Conservation (phyloP, 1,284 basidiomycete species). For the Macrocystidia cucumis region DNA sequence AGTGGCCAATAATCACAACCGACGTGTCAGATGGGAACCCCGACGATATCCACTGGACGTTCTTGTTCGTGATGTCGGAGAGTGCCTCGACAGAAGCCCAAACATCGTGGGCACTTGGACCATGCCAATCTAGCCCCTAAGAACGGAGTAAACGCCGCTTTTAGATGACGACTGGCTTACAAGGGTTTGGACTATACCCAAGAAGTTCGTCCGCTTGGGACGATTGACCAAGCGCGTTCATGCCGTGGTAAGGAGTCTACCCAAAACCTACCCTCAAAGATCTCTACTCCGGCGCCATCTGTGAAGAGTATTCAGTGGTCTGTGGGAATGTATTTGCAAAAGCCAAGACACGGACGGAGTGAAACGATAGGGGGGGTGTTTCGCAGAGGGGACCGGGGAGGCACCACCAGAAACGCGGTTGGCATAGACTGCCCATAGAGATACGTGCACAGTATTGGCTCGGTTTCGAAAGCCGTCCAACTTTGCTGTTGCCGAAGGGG, state of each 20-base stretch:
- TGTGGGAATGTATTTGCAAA: too few species aligned
- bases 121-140: slow-evolving; percentile 84
- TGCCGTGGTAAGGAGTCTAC: slow-evolving; percentile 50
- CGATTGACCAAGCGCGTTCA: slow-evolving; percentile 57
- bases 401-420: slow-evolving; percentile 32
- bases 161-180: background rate
- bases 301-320: background rate
- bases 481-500: too few species aligned
- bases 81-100: slow-evolving; percentile 52
- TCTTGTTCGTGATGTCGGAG: slow-evolving; percentile 29
- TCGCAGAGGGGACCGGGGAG: slow-evolving; percentile 2
- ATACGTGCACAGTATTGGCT: too few species aligned
- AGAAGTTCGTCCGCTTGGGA: slow-evolving; percentile 65
- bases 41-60: slow-evolving; percentile 34
- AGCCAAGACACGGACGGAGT: background rate
- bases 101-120: slow-evolving; percentile 59
- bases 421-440: slow-evolving; percentile 48
- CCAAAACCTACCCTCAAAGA: slow-evolving; percentile 50
- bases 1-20: slow-evolving; percentile 76
- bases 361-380: too few species aligned
- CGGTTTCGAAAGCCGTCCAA: too few species aligned
- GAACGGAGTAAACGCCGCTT: background rate
- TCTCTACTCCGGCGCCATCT: slow-evolving; percentile 80
- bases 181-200: slow-evolving; percentile 42
- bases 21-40: slow-evolving; percentile 27